Evolutionary conservation across 2,329 filamentous ascomycete species (phyloP).

Genomic region (Fusarium ambrosium): DNA sequence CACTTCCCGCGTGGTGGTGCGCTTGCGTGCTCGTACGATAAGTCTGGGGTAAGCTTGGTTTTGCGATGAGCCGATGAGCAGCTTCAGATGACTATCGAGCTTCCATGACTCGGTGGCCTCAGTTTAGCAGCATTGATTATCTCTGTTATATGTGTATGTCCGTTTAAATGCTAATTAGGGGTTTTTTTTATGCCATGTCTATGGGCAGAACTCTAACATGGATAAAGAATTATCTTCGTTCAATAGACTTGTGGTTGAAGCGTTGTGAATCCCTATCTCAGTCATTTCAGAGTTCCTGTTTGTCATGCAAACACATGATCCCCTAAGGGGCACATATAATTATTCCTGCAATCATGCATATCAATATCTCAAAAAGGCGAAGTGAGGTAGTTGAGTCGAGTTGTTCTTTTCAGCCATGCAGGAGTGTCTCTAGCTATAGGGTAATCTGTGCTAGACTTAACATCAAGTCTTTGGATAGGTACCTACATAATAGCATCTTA

Average conservation of each 20-base stretch:
- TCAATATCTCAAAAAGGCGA: too few relatives aligned
- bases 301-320: too few relatives aligned
- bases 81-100: neutral
- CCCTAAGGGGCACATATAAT: too few relatives aligned
- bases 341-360: too few relatives aligned
- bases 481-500: too few relatives aligned
- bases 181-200: neutral
- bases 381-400: too few relatives aligned
- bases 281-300: too few relatives aligned
- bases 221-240: neutral
- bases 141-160: too few relatives aligned
- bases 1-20: neutral
- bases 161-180: neutral
- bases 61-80: neutral
- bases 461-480: too few relatives aligned
- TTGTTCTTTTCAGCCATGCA: too few relatives aligned
- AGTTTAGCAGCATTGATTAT: neutral
- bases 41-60: constrained; percentile 10
- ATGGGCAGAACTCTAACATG: neutral
- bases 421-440: too few relatives aligned
- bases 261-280: neutral
- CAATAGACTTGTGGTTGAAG: neutral
- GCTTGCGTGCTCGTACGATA: neutral
- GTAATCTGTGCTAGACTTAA: too few relatives aligned
- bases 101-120: neutral